phyloP scores from a whole-genome alignment of 257 asterid genomes.

The Solanum verrucosum region DNA sequence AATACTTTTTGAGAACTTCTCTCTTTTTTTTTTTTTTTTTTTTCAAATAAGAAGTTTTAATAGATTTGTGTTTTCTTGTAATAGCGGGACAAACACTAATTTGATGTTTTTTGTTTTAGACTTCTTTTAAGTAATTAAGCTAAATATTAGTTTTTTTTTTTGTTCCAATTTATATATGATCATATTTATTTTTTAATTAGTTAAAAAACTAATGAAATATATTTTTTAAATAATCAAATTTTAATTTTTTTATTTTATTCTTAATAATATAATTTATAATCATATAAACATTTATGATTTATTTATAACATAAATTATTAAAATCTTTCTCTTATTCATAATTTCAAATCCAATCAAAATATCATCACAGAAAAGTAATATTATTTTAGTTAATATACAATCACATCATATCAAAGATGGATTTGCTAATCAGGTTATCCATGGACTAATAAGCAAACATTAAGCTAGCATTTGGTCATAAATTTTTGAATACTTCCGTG shows the following conservation, averaged over 20 bases:
- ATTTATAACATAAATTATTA: not conserved
- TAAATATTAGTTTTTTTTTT: too few relatives aligned
- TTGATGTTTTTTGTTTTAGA: not conserved
- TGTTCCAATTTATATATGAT: too few relatives aligned
- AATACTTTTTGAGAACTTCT: not conserved
- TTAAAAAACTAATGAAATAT: not conserved
- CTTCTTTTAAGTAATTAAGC: not conserved
- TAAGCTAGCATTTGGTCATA: not conserved
- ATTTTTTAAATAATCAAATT: too few relatives aligned
- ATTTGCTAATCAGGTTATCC: not conserved
- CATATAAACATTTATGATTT: too few relatives aligned
- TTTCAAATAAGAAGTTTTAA: not conserved
- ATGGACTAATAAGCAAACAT: not conserved
- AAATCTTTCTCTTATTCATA: not conserved
- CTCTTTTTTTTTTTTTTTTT: too few relatives aligned
- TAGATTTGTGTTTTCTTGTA: not conserved
- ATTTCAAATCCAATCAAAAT: not conserved
- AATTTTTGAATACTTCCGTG: not conserved
- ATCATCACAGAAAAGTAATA: not conserved
- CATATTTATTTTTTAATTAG: too few relatives aligned
- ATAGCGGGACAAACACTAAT: not conserved
- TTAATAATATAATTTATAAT: not conserved
- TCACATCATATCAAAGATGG: not conserved
- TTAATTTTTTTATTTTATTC: not conserved
- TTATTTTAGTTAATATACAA: not conserved